Conservation (phyloP, 805 yeast genomes). For the Spathaspora passalidarum region DNA sequence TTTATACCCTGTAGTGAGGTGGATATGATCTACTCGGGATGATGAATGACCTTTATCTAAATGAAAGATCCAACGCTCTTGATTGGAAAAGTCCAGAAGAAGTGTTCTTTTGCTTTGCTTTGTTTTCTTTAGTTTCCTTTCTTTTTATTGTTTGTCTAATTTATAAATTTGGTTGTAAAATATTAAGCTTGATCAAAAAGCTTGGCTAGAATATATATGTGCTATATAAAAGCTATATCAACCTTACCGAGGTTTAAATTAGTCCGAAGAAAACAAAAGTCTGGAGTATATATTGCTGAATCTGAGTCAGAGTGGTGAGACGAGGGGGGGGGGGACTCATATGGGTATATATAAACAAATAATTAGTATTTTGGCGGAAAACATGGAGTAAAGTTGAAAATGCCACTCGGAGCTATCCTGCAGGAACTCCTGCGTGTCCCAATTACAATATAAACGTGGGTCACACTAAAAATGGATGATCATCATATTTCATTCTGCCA, state of each 20-base stretch:
- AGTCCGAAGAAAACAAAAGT: too few species aligned
- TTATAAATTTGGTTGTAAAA: background rate
- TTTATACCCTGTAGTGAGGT: background rate
- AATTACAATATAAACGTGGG: too few species aligned
- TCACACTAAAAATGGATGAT: background rate
- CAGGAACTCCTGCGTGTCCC: too few species aligned
- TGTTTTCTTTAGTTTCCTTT: background rate
- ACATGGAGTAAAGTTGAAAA: background rate
- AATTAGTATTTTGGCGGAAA: background rate
- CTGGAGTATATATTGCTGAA: too few species aligned
- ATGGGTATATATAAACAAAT: background rate
- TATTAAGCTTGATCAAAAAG: background rate
- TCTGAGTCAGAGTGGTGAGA: background rate
- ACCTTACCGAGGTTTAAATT: too few species aligned
- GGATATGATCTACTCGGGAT: too few species aligned
- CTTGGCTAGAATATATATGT: too few species aligned
- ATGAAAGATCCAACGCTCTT: background rate
- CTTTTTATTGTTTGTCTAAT: background rate
- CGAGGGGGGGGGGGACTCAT: background rate
- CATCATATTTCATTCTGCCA: background rate
- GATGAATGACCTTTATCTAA: background rate
- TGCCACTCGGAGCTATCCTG: too few species aligned
- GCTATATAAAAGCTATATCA: too few species aligned
- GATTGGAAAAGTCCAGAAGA: background rate
- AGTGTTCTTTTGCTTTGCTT: too few species aligned